Conservation (phyloP, 345 rosid species). For the Brassica rapa region DNA sequence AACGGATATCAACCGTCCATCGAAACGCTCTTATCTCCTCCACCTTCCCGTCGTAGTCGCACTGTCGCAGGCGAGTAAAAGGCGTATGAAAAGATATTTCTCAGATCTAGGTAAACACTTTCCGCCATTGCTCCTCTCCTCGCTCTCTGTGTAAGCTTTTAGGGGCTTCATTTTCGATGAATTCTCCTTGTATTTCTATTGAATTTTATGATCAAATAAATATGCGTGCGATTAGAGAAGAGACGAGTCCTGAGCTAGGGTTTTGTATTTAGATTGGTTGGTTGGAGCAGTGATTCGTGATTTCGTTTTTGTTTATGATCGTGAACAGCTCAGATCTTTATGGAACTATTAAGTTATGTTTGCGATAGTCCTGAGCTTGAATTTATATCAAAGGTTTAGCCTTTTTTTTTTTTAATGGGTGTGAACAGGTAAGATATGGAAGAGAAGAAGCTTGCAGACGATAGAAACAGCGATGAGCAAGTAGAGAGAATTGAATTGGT, state of each 20-base stretch:
- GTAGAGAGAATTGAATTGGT: slow-evolving; percentile 15
- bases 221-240: not conserved
- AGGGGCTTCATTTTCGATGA: not conserved
- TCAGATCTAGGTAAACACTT: slow-evolving; percentile 21
- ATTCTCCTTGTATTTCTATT: not conserved
- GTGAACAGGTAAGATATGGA: slow-evolving; percentile 40
- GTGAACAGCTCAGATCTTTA: not conserved
- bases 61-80: slow-evolving; percentile 34
- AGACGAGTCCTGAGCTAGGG: slow-evolving; percentile 35
- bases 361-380: slow-evolving; percentile 29
- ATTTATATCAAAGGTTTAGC: not conserved
- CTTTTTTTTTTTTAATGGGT: not conserved
- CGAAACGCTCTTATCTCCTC: slow-evolving; percentile 33
- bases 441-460: slow-evolving; percentile 44
- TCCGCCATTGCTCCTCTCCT: slow-evolving; percentile 22
- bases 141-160: not conserved
- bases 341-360: slow-evolving; percentile 1
- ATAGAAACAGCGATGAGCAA: slow-evolving; percentile 23
- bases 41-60: slow-evolving; percentile 39
- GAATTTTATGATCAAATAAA: not conserved
- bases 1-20: slow-evolving; percentile 24
- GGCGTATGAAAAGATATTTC: slow-evolving; percentile 39
- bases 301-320: slow-evolving; percentile 5
- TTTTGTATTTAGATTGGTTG: not conserved
- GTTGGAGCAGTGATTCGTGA: slow-evolving; percentile 4